These are phyloP conservation scores for Aspergillus hiratsukae DNA, from an alignment of 2,329 filamentous ascomycete genomes.

Conservation along the genomic window DNA sequence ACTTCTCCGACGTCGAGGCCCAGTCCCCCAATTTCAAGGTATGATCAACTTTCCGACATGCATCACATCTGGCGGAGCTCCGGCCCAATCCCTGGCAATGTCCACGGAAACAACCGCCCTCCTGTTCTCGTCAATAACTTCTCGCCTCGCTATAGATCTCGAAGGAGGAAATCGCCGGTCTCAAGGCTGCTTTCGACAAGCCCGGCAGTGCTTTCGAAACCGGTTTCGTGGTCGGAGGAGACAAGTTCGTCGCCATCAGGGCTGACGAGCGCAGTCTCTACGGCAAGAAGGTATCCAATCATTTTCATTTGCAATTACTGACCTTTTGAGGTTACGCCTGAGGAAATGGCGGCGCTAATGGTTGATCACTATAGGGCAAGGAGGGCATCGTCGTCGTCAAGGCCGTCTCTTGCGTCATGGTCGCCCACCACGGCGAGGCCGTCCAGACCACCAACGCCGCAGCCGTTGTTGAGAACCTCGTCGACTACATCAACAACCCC, in stretches of 20 bases:
- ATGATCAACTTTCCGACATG: conserved; percentile 32
- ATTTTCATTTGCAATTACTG: background rate
- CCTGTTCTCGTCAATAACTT: conserved; percentile 3
- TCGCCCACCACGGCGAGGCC: conserved; percentile 77
- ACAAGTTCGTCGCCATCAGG: conserved; percentile 73
- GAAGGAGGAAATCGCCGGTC: conserved; percentile 52
- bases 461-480: conserved; percentile 75
- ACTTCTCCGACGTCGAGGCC: conserved; percentile 79
- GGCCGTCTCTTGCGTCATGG: conserved; percentile 81
- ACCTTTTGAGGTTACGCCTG: background rate
- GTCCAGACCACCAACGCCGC: conserved; percentile 71
- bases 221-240: conserved; percentile 70
- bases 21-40: conserved; percentile 67
- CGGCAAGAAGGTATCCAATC: conserved; percentile 68
- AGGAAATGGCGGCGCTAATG: conserved; percentile 1
- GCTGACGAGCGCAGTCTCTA: conserved; percentile 77
- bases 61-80: conserved; percentile 4
- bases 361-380: conserved; percentile 55
- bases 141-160: conserved; percentile 40
- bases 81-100: background rate
- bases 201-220: conserved; percentile 46
- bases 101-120: background rate
- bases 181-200: conserved; percentile 52
- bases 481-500: conserved; percentile 73
- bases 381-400: conserved; percentile 79